These are phyloP conservation scores for Corrigiola litoralis DNA, from an alignment of 179 eudicot species.

Conservation along the genomic window DNA sequence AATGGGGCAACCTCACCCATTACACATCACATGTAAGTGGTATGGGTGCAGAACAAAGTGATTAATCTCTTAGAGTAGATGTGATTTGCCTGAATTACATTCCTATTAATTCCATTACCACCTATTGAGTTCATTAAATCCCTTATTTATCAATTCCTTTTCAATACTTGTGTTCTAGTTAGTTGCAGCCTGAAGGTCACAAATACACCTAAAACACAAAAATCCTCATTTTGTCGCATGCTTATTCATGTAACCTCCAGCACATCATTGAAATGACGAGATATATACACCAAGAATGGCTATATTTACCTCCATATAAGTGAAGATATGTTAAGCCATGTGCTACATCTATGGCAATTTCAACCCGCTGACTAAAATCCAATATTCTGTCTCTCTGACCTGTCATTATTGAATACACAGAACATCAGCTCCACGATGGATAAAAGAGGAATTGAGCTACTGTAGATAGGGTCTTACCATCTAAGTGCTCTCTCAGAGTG, in stretches of 20 bases:
- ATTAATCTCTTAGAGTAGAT: too few species aligned
- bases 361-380: slow-evolving; percentile 89
- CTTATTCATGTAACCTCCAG: not conserved
- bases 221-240: too few species aligned
- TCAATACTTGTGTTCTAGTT: too few species aligned
- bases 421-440: slow-evolving; percentile 7
- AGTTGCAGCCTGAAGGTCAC: too few species aligned
- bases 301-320: slow-evolving; percentile 63
- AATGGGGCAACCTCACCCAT: not conserved
- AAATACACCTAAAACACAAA: too few species aligned
- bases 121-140: too few species aligned
- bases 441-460: not conserved
- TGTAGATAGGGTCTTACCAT: slow-evolving; percentile 54
- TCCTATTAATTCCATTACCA: too few species aligned
- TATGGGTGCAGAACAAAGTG: not conserved
- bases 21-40: not conserved
- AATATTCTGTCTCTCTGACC: slow-evolving; percentile 58
- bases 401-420: slow-evolving; percentile 35
- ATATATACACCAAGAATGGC: not conserved
- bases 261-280: too few species aligned
- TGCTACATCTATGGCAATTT: slow-evolving; percentile 80
- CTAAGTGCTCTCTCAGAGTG: slow-evolving; percentile 88
- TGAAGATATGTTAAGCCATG: slow-evolving; percentile 97
- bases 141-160: too few species aligned
- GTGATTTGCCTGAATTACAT: too few species aligned